Conservation (phyloP, 176 grass and related monocot species). For the Chloris gayana region DNA sequence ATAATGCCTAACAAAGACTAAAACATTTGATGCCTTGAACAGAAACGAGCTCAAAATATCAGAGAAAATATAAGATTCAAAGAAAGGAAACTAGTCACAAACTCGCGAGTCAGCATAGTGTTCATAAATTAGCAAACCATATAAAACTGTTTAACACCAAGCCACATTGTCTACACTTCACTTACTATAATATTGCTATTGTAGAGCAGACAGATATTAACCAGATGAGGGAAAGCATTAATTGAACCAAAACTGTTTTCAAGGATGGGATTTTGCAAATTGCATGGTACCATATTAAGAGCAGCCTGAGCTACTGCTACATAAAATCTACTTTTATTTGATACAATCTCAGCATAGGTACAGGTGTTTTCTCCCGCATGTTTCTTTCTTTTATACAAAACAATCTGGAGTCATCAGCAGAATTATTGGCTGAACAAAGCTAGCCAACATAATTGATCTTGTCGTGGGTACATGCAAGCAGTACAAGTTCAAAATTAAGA, state of each 20-base stretch:
- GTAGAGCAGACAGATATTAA: background rate
- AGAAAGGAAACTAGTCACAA: background rate
- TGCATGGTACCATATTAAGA: conserved; percentile 12
- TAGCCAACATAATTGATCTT: background rate
- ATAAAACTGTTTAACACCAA: background rate
- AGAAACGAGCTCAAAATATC: conserved; percentile 13
- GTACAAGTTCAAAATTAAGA: background rate
- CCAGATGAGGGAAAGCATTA: conserved; percentile 1
- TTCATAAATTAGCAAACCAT: background rate
- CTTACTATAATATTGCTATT: background rate
- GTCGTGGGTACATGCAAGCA: background rate
- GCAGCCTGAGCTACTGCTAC: conserved; percentile 5
- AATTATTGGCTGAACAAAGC: background rate
- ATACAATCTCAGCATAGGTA: background rate
- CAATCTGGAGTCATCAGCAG: background rate
- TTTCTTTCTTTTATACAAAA: background rate
- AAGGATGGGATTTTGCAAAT: background rate
- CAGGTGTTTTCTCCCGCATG: background rate
- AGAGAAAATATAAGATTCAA: conserved; percentile 20
- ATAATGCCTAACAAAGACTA: background rate
- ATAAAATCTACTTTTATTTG: conserved; percentile 7
- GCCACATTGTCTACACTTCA: conserved; percentile 10
- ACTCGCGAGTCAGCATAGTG: background rate
- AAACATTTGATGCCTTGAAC: background rate
- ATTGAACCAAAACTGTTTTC: background rate